Evolutionary conservation across 2,329 filamentous ascomycete species (phyloP), one percentile per base, ranked within the genome.

Genomic region (Proliferodiscus dingleyae): DNA sequence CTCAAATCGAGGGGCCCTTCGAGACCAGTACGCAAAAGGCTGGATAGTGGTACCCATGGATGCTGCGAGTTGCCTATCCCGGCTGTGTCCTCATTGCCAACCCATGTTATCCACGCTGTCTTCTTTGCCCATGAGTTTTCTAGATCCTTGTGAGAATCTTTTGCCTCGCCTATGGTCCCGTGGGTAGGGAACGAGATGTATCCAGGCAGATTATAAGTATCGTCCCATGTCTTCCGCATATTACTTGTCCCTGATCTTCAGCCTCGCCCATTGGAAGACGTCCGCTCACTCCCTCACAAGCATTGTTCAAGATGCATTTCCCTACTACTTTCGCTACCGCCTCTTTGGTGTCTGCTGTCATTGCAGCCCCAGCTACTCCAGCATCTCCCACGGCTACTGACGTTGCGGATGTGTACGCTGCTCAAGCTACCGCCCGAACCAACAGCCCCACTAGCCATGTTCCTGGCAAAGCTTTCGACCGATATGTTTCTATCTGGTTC

Each of bases 401-500:
- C 21, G 61, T 71, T 15, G 62, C 68, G 16, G 68, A 70, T 37
- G 78, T 83, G 6, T 69, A 71, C 4, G 72, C 72, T 15, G 78
- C 78, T 21, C 72, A 72, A 41, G 80, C 80, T 6, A 83, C 77
- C 1, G 80, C 80, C 9, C 71, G 73, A 60, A 81, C 81, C 1
- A 66, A 68, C 50, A 80, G 77, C 50, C 79, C 81, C 2, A 79
- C 74, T 24, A 81, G 74, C 62, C 62, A 80, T 57, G 80, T 89
- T 41, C 74, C 79, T 61, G 87, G 87, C 51, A 80, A 83, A 61
- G 80, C 74, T 0, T 90, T 90, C 61, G 77, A 89, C 61, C 80
- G 86, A 13, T 77, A 87, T 50, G 80, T 80, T 45, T 77, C 81
- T 46, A 80, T 90, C 64, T 90, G 83, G 81, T 73, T 89, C 38